Percentiles rank a stretch among this genome's conserved stretches.
Conservation (phyloP, 768 basidiomycete genomes). For the Auricularia sp. region DNA sequence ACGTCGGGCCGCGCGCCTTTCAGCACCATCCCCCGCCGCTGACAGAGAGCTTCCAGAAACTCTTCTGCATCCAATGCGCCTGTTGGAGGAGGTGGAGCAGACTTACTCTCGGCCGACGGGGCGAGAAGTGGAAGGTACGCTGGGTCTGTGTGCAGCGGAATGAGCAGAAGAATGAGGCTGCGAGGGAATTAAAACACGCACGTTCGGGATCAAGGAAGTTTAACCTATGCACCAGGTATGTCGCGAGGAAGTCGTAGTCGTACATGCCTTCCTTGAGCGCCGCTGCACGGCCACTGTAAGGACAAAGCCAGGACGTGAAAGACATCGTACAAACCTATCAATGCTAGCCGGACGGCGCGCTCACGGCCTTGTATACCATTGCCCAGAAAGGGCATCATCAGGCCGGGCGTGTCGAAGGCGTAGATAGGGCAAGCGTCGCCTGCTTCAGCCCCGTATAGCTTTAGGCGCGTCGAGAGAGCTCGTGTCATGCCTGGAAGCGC, state of each 20-base stretch:
- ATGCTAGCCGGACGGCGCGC: constrained; percentile 81
- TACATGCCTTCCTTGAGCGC: constrained; percentile 92
- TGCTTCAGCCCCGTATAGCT: constrained; percentile 38
- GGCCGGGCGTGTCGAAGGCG: constrained; percentile 91
- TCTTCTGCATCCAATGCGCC: constrained; percentile 37
- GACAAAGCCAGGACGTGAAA: constrained; percentile 11
- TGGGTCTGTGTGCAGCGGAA: constrained; percentile 32
- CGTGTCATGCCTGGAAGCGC: constrained; percentile 87
- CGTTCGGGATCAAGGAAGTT: constrained; percentile 66
- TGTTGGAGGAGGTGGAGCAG: constrained; percentile 38
- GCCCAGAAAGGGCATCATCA: constrained; percentile 94
- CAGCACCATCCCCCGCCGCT: constrained; percentile 70
- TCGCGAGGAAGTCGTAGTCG: constrained; percentile 71
- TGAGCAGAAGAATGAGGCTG: constrained; percentile 4
- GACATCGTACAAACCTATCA: constrained; percentile 59
- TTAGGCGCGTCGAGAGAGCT: constrained; percentile 77
- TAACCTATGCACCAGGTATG: constrained; percentile 78
- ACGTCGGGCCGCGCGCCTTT: constrained; percentile 66
- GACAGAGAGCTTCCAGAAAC: constrained; percentile 62
- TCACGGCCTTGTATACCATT: constrained; percentile 79
- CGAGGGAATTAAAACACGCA: constrained; percentile 26
- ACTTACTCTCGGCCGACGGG: constrained; percentile 9
- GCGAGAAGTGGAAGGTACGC: constrained; percentile 59
- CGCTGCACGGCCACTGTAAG: constrained; percentile 35
- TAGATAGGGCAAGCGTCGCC: constrained; percentile 40